Evolutionary conservation across 2,329 filamentous ascomycete species (phyloP).

Genomic region (Stachybotrys elegans): DNA sequence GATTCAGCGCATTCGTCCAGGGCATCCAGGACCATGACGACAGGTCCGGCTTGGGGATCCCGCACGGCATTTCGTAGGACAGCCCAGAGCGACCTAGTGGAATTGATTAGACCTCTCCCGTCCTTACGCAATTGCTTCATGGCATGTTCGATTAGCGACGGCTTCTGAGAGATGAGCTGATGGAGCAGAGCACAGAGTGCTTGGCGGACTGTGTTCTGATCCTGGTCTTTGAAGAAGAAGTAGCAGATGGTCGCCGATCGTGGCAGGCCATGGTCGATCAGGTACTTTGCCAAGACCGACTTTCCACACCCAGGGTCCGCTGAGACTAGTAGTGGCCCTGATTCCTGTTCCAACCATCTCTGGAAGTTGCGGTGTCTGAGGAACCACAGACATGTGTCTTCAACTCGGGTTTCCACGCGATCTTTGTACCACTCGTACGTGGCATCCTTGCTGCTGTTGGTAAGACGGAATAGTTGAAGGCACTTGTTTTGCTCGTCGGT

Average conservation of each 20-base stretch:
- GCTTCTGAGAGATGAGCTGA: slow-evolving; percentile 28
- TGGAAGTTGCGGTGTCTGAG: slow-evolving; percentile 21
- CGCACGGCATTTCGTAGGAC: slow-evolving; percentile 21
- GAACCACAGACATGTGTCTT: slow-evolving; percentile 8
- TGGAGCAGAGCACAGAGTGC: slow-evolving; percentile 35
- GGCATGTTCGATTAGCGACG: slow-evolving; percentile 26
- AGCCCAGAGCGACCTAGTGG: slow-evolving; percentile 22
- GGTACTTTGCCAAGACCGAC: slow-evolving; percentile 28
- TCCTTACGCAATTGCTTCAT: slow-evolving; percentile 17
- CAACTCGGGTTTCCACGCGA: slow-evolving; percentile 3
- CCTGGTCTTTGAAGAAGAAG: slow-evolving; percentile 37
- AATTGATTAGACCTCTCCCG: slow-evolving; percentile 17
- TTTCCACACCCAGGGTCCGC: slow-evolving; percentile 35
- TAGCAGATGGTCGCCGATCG: slow-evolving; percentile 26
- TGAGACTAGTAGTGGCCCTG: slow-evolving; percentile 26
- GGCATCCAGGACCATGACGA: slow-evolving; percentile 33
- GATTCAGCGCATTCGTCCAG: slow-evolving; percentile 30
- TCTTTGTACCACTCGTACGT: slow-evolving; percentile 7
- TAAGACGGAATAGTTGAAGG: slow-evolving; percentile 8
- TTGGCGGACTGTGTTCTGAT: slow-evolving; percentile 26
- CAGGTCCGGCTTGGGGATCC: slow-evolving; percentile 20
- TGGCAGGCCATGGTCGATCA: slow-evolving; percentile 22
- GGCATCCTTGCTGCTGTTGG: slow-evolving; percentile 3
- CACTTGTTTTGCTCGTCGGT: background rate
- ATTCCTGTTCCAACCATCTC: slow-evolving; percentile 19